Evolutionary conservation across 163 green algal genomes (phyloP).

Genomic region (Chloroidium sp.): DNA sequence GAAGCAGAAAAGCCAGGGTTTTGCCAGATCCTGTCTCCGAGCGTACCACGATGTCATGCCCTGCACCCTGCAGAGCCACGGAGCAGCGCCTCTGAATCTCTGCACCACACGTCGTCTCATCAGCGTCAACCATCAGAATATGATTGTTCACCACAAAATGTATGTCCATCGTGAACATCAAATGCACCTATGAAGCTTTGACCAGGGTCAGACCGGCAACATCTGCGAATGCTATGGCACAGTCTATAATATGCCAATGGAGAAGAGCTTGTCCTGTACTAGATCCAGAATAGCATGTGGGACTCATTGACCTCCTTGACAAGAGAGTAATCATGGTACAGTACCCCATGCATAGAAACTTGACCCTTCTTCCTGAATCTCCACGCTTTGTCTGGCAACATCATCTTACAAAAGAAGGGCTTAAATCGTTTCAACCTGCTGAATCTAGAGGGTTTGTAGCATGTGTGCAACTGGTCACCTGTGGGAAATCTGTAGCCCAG

Average conservation of each 20-base stretch:
- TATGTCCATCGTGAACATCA: not conserved
- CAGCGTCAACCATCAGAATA: not conserved
- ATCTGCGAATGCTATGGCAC: no score
- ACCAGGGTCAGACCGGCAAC: no score
- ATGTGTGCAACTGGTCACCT: slow-evolving; percentile 16
- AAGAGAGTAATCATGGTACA: no score
- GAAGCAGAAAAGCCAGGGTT: slow-evolving; percentile 67
- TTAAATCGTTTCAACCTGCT: not conserved
- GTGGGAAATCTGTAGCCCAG: slow-evolving; percentile 63
- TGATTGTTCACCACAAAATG: not conserved
- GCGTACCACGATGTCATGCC: slow-evolving; percentile 50
- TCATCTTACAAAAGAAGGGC: not conserved
- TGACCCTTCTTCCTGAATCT: not conserved
- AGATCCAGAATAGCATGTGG: no score
- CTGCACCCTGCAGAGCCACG: slow-evolving; percentile 31
- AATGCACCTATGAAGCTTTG: not conserved
- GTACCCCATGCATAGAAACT: not conserved
- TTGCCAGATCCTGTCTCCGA: slow-evolving; percentile 65
- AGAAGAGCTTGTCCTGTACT: no score
- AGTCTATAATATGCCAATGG: no score
- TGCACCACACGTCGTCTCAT: slow-evolving; percentile 14
- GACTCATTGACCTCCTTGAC: no score
- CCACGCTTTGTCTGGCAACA: slow-evolving; percentile 1
- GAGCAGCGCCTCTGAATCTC: slow-evolving; percentile 60
- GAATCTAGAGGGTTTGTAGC: no score